Evolutionary conservation across 768 basidiomycete species (phyloP).

Genomic region (Agaricus sinodeliciosus): DNA sequence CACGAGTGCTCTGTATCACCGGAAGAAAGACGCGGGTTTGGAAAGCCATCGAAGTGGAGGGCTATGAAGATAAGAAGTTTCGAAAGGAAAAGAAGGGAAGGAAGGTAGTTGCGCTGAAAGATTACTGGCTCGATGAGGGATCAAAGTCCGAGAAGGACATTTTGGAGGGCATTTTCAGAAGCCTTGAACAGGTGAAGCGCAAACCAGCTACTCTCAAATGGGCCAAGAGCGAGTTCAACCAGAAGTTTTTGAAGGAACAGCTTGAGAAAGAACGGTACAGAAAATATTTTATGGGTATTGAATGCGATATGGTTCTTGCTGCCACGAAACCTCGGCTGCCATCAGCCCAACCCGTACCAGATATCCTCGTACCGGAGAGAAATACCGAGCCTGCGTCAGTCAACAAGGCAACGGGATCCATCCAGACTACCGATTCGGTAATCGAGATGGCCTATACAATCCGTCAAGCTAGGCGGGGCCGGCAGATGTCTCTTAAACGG

Average conservation of each 20-base stretch:
- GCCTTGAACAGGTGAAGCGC: background rate
- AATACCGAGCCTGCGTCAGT: too few species aligned
- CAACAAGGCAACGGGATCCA: too few species aligned
- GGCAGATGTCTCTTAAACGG: too few species aligned
- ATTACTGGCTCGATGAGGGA: constrained; percentile 14
- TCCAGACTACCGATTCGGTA: too few species aligned
- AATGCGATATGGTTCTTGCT: background rate
- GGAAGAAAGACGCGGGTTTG: constrained; percentile 11
- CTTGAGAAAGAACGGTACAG: background rate
- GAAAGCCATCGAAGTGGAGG: constrained; percentile 9
- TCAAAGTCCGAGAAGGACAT: constrained; percentile 11
- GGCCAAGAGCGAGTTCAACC: too few species aligned
- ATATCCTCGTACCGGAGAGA: too few species aligned
- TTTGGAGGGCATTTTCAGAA: constrained; percentile 9
- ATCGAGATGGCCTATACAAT: too few species aligned
- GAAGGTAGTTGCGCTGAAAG: constrained; percentile 10
- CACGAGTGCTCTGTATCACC: constrained; percentile 2
- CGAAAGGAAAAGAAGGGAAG: background rate
- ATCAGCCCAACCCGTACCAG: background rate
- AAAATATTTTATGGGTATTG: constrained; percentile 1
- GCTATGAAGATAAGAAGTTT: background rate
- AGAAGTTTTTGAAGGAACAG: background rate
- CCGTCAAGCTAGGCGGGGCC: too few species aligned
- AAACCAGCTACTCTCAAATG: too few species aligned
- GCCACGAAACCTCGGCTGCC: background rate